phyloP scores from a whole-genome alignment of 352 stramenopile genomes.

The Pythium phragmitis region DNA sequence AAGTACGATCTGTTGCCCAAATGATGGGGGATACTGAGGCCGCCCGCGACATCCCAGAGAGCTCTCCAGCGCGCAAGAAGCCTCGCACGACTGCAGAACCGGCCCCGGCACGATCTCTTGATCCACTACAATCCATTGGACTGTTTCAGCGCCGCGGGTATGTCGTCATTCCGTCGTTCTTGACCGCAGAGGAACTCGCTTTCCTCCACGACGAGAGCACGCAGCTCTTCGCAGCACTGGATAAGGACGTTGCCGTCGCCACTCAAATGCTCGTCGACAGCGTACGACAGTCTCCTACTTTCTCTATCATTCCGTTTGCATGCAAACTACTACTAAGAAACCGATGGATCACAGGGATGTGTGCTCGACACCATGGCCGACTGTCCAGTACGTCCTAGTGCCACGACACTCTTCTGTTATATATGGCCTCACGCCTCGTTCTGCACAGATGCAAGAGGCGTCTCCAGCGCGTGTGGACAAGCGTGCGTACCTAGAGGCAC shows the following conservation, averaged over 20 bases:
- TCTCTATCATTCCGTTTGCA: not conserved
- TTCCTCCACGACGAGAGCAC: conserved; percentile 42
- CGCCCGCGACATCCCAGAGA: not conserved
- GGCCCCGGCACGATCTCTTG: not conserved
- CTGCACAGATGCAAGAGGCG: conserved; percentile 38
- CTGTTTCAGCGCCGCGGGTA: conserved; percentile 25
- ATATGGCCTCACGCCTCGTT: too few relatives aligned
- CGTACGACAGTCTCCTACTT: conserved; percentile 6
- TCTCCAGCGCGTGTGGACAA: conserved; percentile 3
- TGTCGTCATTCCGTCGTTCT: conserved; percentile 31
- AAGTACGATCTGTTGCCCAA: not conserved
- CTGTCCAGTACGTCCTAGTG: conserved; percentile 35
- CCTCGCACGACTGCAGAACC: not conserved
- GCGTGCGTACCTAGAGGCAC: conserved; percentile 15
- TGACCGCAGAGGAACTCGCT: conserved; percentile 38
- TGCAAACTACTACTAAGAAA: too few relatives aligned
- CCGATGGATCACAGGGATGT: conserved; percentile 33
- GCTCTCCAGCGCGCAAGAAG: not conserved
- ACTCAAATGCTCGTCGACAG: conserved; percentile 28
- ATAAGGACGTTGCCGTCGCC: conserved; percentile 13
- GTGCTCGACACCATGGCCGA: conserved; percentile 63
- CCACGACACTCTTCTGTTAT: too few relatives aligned
- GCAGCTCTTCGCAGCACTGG: conserved; percentile 22
- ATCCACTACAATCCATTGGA: not conserved
- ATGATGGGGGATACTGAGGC: not conserved